phyloP scores from a whole-genome alignment of 345 rosid genomes.

The Erodium maritimum region DNA sequence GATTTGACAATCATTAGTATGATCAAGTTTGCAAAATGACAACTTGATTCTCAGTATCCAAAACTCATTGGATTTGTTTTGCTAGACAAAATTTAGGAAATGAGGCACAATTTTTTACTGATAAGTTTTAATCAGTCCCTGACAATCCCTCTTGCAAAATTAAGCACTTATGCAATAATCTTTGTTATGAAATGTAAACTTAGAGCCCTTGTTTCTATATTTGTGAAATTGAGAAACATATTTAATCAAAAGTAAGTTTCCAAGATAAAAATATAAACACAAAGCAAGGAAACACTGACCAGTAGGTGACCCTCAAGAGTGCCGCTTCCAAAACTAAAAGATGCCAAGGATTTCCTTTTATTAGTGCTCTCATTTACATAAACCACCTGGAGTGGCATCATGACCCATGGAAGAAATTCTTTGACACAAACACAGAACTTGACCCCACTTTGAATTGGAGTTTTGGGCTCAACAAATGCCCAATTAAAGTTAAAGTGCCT shows the following conservation, averaged over 20 bases:
- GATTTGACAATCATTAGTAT: too few species aligned
- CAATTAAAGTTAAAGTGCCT: conserved; percentile 72
- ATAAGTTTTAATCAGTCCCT: too few species aligned
- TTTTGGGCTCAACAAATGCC: conserved; percentile 76
- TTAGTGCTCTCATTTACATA: conserved; percentile 51
- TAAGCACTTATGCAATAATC: too few species aligned
- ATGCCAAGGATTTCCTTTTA: conserved; percentile 29
- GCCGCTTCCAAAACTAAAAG: conserved; percentile 66
- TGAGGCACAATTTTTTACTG: too few species aligned
- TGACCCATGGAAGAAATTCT: conserved; percentile 77
- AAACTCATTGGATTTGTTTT: too few species aligned
- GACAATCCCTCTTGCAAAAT: too few species aligned
- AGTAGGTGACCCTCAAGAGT: conserved; percentile 75
- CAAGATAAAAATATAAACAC: not conserved
- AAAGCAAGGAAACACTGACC: conserved; percentile 26
- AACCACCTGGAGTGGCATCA: conserved; percentile 78
- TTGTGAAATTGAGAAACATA: not conserved
- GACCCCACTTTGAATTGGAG: conserved; percentile 47
- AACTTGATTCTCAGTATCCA: too few species aligned
- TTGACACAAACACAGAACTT: conserved; percentile 71
- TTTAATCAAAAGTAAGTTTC: not conserved
- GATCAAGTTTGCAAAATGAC: too few species aligned
- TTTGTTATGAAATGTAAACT: too few species aligned
- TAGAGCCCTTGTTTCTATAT: not conserved
- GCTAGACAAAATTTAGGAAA: too few species aligned